These are phyloP conservation scores for Aristolochia fimbriata DNA, from an alignment of 164 flowering plant genomes.

Conservation along the genomic window DNA sequence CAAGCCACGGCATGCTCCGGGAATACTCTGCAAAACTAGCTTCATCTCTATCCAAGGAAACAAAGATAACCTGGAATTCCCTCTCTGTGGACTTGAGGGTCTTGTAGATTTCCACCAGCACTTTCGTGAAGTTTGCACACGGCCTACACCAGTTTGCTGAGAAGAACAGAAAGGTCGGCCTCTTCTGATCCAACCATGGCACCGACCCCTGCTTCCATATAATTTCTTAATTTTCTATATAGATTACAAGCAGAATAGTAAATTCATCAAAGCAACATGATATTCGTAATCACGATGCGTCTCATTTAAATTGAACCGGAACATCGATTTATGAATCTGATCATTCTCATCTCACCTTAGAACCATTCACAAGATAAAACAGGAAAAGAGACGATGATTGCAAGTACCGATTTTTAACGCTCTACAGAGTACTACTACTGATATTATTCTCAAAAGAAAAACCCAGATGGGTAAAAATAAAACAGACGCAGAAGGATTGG, in stretches of 20 bases:
- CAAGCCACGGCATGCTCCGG: conserved; percentile 52
- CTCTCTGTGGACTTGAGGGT: conserved; percentile 17
- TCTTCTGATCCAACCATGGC: conserved; percentile 26
- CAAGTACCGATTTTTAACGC: too few species aligned
- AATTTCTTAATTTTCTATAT: too few species aligned
- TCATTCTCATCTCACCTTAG: too few species aligned
- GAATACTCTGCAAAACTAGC: conserved; percentile 31
- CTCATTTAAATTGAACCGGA: not conserved
- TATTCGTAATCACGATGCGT: too few species aligned
- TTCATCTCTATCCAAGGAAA: conserved; percentile 42
- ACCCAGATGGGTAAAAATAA: too few species aligned
- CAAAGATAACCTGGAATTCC: conserved; percentile 34
- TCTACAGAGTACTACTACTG: too few species aligned
- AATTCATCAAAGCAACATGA: too few species aligned
- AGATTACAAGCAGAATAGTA: too few species aligned
- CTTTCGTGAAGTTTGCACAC: conserved; percentile 37
- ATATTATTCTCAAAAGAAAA: too few species aligned
- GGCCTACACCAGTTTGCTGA: conserved; percentile 66
- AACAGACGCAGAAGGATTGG: too few species aligned
- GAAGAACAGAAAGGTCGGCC: conserved; percentile 38
- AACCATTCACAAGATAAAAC: too few species aligned
- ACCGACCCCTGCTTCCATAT: conserved; percentile 26
- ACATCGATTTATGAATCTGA: not conserved
- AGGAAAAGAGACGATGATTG: too few species aligned
- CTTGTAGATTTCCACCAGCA: conserved; percentile 32